Evolutionary conservation across 2,329 filamentous ascomycete genomes (phyloP).

Genomic region (Aureobasidium sp.): DNA sequence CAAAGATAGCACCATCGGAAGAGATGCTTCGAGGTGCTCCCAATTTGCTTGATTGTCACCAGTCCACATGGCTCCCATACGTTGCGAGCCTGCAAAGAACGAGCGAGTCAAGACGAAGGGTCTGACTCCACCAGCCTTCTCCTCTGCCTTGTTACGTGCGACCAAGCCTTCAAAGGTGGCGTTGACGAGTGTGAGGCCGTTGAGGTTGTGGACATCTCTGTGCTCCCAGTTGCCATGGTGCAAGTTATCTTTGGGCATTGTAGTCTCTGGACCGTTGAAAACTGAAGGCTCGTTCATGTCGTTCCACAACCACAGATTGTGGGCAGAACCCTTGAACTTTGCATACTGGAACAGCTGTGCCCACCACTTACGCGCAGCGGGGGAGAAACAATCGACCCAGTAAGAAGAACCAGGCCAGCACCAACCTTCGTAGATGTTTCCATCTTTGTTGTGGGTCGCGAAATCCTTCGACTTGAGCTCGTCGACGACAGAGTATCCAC

Average conservation of each 20-base stretch:
- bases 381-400: slow-evolving; percentile 95
- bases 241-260: slow-evolving; percentile 97
- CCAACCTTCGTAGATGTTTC: slow-evolving; percentile 87
- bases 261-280: slow-evolving; percentile 96
- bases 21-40: slow-evolving; percentile 79
- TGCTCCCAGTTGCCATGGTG: slow-evolving; percentile 93
- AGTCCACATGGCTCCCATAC: slow-evolving; percentile 94
- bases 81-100: slow-evolving; percentile 86
- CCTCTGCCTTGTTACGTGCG: slow-evolving; percentile 77
- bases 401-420: slow-evolving; percentile 97
- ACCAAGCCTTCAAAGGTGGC: slow-evolving; percentile 82
- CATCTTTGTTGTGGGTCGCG: slow-evolving; percentile 83
- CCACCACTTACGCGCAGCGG: slow-evolving; percentile 90
- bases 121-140: slow-evolving; percentile 44
- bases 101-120: slow-evolving; percentile 91
- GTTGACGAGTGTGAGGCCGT: slow-evolving; percentile 92
- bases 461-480: slow-evolving; percentile 79
- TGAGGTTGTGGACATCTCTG: slow-evolving; percentile 90
- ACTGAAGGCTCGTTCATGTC: slow-evolving; percentile 99
- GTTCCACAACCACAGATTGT: slow-evolving; percentile 95
- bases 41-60: slow-evolving; percentile 94
- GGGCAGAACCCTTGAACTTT: slow-evolving; percentile 74
- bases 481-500: slow-evolving; percentile 66
- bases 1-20: slow-evolving; percentile 90
- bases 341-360: slow-evolving; percentile 79